Conservation (phyloP, 1,284 basidiomycete species). For the Termitomyces sp. region DNA sequence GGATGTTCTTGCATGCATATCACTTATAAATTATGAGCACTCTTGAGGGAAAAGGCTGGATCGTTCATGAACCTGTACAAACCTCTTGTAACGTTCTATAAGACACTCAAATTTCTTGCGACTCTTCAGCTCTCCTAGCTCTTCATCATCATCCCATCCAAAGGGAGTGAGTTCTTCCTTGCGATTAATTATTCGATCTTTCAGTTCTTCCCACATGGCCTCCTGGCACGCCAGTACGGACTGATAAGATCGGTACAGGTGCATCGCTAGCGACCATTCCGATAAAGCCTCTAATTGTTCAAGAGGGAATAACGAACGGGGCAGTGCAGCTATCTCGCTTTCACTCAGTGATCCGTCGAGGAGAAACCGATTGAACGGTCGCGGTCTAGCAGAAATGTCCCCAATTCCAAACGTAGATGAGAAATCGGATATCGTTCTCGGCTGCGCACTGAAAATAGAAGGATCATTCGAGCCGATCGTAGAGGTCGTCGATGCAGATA, state of each 20-base stretch:
- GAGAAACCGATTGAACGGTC: constrained; percentile 27
- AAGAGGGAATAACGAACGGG: constrained; percentile 38
- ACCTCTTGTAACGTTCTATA: constrained; percentile 59
- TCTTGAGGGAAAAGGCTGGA: background rate
- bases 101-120: constrained; percentile 61
- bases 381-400: constrained; percentile 10
- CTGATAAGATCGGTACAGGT: constrained; percentile 60
- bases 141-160: constrained; percentile 66
- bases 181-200: constrained; percentile 51
- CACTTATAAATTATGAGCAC: constrained; percentile 32
- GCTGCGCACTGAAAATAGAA: constrained; percentile 24
- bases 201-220: constrained; percentile 77
- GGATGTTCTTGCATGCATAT: constrained; percentile 64
- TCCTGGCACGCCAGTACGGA: constrained; percentile 66
- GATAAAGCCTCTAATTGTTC: constrained; percentile 43
- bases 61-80: constrained; percentile 19
- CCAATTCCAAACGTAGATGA: constrained; percentile 22
- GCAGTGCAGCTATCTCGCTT: constrained; percentile 31
- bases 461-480: constrained; percentile 23
- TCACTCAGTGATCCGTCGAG: constrained; percentile 31
- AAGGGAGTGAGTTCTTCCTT: constrained; percentile 44
- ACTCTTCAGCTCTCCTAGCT: constrained; percentile 48
- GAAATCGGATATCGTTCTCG: constrained; percentile 28
- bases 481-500: constrained; percentile 26
- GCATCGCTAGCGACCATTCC: constrained; percentile 64